These are phyloP conservation scores for Lippia alba DNA, from an alignment of 305 asterid genomes.

Conservation along the genomic window DNA sequence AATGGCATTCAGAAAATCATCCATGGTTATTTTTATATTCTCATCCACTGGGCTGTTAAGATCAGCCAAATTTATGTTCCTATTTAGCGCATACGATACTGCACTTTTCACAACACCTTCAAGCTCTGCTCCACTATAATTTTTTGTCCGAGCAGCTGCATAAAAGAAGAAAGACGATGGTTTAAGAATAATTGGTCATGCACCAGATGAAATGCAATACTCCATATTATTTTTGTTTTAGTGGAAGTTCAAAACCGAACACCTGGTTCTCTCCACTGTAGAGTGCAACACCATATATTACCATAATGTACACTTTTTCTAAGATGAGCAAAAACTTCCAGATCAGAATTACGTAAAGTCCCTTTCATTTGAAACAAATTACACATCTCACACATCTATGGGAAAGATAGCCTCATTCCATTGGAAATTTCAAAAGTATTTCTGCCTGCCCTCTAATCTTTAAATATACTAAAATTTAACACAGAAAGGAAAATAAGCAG, in stretches of 20 bases:
- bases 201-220: no score
- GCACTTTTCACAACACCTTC: slow-evolving; percentile 99
- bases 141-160: slow-evolving; percentile 97
- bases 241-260: no score
- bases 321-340: slow-evolving; percentile 15
- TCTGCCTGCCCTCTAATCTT: slow-evolving; percentile 18
- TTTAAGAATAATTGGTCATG: neutral
- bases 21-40: slow-evolving; percentile 91
- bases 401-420: slow-evolving; percentile 6
- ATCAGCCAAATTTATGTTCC: slow-evolving; percentile 91
- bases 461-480: slow-evolving; percentile 10
- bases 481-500: slow-evolving; percentile 23
- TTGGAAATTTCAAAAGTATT: slow-evolving; percentile 29
- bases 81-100: slow-evolving; percentile 90
- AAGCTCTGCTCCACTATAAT: slow-evolving; percentile 98
- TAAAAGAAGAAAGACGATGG: slow-evolving; percentile 31
- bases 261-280: no score
- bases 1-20: slow-evolving; percentile 84
- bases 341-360: neutral
- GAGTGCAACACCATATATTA: no score
- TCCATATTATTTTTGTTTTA: no score
- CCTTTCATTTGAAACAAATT: slow-evolving; percentile 17
- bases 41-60: slow-evolving; percentile 95
- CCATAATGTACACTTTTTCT: slow-evolving; percentile 2
- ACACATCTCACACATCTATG: slow-evolving; percentile 12